A percentile compares a stretch with the other conserved stretches of the same genome.
phyloP scores from a whole-genome alignment of 2,329 filamentous ascomycete species.

The Penicillium sp. region DNA sequence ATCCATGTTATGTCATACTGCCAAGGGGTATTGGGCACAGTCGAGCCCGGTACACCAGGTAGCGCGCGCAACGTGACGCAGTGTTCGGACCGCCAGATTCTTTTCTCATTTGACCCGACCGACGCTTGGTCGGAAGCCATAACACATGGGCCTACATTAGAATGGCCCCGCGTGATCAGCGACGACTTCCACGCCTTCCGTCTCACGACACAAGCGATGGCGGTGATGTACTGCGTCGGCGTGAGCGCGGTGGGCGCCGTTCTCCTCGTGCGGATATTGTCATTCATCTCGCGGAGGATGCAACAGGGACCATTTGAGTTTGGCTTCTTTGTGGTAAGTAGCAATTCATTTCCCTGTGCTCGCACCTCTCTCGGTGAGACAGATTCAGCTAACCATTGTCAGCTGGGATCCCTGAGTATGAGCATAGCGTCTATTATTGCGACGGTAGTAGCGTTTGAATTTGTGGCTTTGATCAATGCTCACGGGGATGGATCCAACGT shows the following conservation, averaged over 20 bases:
- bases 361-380: not conserved
- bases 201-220: constrained; percentile 53
- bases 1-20: constrained; percentile 63
- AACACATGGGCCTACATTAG: constrained; percentile 48
- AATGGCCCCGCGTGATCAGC: constrained; percentile 59
- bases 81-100: constrained; percentile 55
- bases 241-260: constrained; percentile 54
- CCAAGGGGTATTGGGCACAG: constrained; percentile 43
- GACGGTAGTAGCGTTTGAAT: constrained; percentile 61
- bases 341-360: not conserved
- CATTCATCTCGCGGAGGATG: constrained; percentile 47
- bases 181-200: constrained; percentile 54
- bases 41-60: constrained; percentile 41
- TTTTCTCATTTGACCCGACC: constrained; percentile 60
- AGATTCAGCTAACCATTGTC: not conserved
- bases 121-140: constrained; percentile 52
- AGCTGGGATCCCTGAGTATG: constrained; percentile 58
- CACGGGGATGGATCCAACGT: constrained; percentile 54
- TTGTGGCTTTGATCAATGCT: constrained; percentile 53
- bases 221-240: constrained; percentile 61
- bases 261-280: constrained; percentile 48
- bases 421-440: constrained; percentile 75
- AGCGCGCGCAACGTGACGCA: constrained; percentile 50
- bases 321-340: constrained; percentile 45
- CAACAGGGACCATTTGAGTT: constrained; percentile 54